phyloP scores from a whole-genome alignment of 306 rosid genomes.

The Begonia loranthoides region DNA sequence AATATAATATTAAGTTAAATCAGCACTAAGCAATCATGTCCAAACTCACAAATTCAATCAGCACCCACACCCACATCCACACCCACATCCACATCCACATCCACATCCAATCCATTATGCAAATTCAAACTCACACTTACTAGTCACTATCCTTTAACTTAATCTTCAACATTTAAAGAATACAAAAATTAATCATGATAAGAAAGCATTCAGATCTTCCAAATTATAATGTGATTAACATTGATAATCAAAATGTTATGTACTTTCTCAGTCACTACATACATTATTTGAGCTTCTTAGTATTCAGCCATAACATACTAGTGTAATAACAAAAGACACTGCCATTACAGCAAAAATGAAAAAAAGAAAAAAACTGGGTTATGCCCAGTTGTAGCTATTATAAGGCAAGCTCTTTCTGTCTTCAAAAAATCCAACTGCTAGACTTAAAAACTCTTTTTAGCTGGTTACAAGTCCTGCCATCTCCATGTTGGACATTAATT shows the following conservation, averaged over 20 bases:
- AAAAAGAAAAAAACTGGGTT: slow-evolving; percentile 23
- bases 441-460: slow-evolving; percentile 43
- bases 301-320: slow-evolving; percentile 36
- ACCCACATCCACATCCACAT: not conserved
- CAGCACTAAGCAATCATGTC: too few species aligned
- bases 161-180: too few species aligned
- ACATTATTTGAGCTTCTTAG: slow-evolving; percentile 39
- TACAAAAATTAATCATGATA: too few species aligned
- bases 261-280: slow-evolving; percentile 33
- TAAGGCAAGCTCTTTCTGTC: slow-evolving; percentile 55
- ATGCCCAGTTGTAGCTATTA: slow-evolving; percentile 36
- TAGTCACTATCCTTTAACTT: too few species aligned
- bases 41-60: too few species aligned
- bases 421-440: slow-evolving; percentile 72
- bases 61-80: too few species aligned
- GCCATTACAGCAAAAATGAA: slow-evolving; percentile 28
- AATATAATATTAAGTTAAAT: too few species aligned
- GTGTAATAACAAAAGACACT: slow-evolving; percentile 32
- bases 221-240: slow-evolving; percentile 41
- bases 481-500: slow-evolving; percentile 48
- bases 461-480: slow-evolving; percentile 47
- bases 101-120: slow-evolving; percentile 12
- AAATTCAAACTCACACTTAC: not conserved
- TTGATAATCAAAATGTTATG: slow-evolving; percentile 12
- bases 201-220: slow-evolving; percentile 5